These are phyloP conservation scores for Podaxis sp. DNA, from an alignment of 768 basidiomycete species.

Conservation along the genomic window DNA sequence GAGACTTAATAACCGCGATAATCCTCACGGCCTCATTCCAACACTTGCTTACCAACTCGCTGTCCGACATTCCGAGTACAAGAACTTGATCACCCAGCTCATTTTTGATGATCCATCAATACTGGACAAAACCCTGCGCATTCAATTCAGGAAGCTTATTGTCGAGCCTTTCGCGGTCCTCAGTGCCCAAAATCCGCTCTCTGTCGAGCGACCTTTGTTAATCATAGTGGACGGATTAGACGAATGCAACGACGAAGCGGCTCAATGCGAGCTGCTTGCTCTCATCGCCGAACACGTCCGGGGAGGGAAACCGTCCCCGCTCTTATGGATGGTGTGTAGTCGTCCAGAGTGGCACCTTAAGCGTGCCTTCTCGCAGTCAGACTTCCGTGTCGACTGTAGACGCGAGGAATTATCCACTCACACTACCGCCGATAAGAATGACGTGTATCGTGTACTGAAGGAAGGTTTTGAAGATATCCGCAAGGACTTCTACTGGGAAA, in stretches of 20 bases:
- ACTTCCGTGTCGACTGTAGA: neutral
- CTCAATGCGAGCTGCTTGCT: neutral
- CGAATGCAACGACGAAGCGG: slow-evolving; percentile 3
- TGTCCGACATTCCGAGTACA: neutral
- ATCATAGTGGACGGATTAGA: slow-evolving; percentile 15
- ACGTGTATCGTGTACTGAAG: neutral
- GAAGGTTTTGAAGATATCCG: too few relatives aligned
- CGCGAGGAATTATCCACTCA: neutral
- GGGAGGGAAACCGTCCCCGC: neutral
- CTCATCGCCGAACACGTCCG: neutral
- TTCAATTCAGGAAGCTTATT: slow-evolving; percentile 8
- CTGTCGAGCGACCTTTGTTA: neutral
- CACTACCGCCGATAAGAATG: neutral
- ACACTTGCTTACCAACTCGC: slow-evolving; percentile 13
- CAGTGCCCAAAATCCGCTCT: too few relatives aligned
- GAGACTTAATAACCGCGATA: neutral
- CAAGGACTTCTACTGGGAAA: neutral
- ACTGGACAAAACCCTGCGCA: slow-evolving; percentile 1
- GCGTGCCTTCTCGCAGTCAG: neutral
- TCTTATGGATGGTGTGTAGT: slow-evolving; percentile 3
- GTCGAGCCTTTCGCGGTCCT: neutral
- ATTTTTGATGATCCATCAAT: neutral
- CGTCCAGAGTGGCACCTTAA: slow-evolving; percentile 2
- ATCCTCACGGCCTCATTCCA: neutral
- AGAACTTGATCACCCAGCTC: neutral